Conservation (phyloP, 108 stramenopile genomes). For the Nannochloropsis salina region DNA sequence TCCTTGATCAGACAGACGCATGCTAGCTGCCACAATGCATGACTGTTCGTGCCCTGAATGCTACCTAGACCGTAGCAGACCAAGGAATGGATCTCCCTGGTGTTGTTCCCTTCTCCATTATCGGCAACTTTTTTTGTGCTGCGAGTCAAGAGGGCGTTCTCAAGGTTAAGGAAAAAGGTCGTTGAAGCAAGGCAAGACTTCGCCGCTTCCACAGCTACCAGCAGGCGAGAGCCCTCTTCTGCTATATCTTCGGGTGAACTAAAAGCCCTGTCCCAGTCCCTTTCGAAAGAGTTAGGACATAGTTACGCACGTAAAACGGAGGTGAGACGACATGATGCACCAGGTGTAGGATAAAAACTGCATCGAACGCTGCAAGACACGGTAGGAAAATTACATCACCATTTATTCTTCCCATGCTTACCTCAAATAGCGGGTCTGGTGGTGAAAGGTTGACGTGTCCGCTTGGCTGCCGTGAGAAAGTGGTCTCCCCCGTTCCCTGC, state of each 20-base stretch:
- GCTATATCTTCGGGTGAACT: neutral
- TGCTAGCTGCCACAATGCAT: neutral
- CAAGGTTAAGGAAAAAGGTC: conserved; percentile 14
- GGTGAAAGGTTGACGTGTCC: too few species aligned
- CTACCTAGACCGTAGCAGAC: neutral
- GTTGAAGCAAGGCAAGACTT: neutral
- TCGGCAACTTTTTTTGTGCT: neutral
- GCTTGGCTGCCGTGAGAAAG: too few species aligned
- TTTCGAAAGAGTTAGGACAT: too few species aligned
- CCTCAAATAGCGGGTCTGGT: too few species aligned
- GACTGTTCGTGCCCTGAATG: neutral
- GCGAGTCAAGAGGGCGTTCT: neutral
- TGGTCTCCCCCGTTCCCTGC: too few species aligned
- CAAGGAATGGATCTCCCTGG: neutral
- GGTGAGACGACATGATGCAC: too few species aligned
- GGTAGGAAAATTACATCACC: too few species aligned
- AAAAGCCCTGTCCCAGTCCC: too few species aligned
- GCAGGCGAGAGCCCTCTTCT: neutral
- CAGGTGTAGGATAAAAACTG: too few species aligned
- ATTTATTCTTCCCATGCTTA: too few species aligned
- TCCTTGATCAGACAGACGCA: conserved; percentile 11
- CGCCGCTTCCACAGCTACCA: neutral
- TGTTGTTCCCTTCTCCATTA: neutral
- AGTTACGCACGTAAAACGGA: too few species aligned
- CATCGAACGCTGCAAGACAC: too few species aligned